Evolutionary conservation across 768 basidiomycete genomes (phyloP).

Genomic region (Chalciporus sphaerocephalus): DNA sequence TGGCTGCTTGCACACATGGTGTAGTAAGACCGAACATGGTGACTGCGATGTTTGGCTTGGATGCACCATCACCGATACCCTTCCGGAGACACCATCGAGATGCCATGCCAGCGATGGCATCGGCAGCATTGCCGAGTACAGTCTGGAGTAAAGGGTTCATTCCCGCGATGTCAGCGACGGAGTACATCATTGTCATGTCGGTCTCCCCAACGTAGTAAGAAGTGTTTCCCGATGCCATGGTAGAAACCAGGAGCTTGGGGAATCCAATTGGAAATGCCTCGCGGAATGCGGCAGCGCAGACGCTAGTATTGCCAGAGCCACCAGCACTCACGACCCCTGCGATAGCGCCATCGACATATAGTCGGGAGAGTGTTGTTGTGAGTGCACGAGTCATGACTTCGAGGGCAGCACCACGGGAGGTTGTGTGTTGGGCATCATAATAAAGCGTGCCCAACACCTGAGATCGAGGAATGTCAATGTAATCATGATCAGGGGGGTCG

Average conservation of each 20-base stretch:
- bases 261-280: constrained; percentile 26
- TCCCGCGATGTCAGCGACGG: constrained; percentile 27
- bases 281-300: constrained; percentile 22
- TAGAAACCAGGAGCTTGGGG: constrained; percentile 28
- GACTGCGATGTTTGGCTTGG: constrained; percentile 12
- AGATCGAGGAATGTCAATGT: constrained; percentile 21
- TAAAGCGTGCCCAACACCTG: constrained; percentile 15
- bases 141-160: constrained; percentile 25
- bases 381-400: constrained; percentile 20
- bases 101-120: constrained; percentile 28
- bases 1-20: constrained; percentile 19
- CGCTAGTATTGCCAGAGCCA: constrained; percentile 26
- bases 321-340: constrained; percentile 21
- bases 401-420: constrained; percentile 10
- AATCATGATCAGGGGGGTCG: constrained; percentile 9
- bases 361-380: constrained; percentile 13
- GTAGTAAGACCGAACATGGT: constrained; percentile 30
- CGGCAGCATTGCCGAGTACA: constrained; percentile 25
- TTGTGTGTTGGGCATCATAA: not conserved
- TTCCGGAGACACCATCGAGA: constrained; percentile 2
- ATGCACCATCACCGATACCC: not conserved
- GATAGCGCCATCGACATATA: constrained; percentile 10
- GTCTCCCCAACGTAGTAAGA: constrained; percentile 30
- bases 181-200: constrained; percentile 32
- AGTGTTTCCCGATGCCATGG: constrained; percentile 29